These are phyloP conservation scores for Akanthomyces uredinophilus DNA, from an alignment of 2,329 filamentous ascomycete species.

Conservation along the genomic window DNA sequence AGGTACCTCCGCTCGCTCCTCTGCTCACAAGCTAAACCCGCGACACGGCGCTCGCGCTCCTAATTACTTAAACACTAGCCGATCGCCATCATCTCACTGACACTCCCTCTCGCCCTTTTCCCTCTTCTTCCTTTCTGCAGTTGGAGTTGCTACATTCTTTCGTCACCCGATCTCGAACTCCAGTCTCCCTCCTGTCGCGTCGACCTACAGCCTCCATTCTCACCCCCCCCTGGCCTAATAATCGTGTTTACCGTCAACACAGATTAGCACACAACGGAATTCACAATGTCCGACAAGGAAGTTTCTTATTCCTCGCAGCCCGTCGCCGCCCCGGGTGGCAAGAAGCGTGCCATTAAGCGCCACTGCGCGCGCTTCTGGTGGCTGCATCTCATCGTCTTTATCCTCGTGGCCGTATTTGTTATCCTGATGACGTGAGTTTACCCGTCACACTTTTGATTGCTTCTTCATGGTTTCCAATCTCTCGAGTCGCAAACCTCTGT, in stretches of 20 bases:
- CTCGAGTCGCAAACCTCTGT: neutral
- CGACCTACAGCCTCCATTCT: constrained; percentile 2
- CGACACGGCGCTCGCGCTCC: neutral
- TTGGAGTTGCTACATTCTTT: constrained; percentile 2
- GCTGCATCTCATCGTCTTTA: constrained; percentile 48
- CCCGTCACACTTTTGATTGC: neutral
- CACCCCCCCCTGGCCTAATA: neutral
- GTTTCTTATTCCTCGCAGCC: constrained; percentile 32
- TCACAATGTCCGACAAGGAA: constrained; percentile 35
- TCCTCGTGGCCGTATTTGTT: constrained; percentile 47
- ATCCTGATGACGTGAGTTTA: constrained; percentile 55
- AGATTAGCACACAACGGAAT: neutral
- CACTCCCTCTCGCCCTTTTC: neutral
- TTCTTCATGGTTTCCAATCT: neutral
- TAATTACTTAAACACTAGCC: constrained; percentile 9
- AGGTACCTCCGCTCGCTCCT: neutral
- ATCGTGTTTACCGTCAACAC: neutral
- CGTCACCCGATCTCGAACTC: neutral
- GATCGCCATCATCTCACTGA: constrained; percentile 9
- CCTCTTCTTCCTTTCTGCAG: neutral
- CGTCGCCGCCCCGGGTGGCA: constrained; percentile 24
- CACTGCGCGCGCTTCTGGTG: constrained; percentile 58
- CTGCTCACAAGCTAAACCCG: constrained; percentile 9
- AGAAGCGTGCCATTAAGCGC: constrained; percentile 36
- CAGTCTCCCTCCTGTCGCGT: neutral